Base-by-base conservation (phyloP, 768 basidiomycete genomes). In the Suillus weaverae region DNA sequence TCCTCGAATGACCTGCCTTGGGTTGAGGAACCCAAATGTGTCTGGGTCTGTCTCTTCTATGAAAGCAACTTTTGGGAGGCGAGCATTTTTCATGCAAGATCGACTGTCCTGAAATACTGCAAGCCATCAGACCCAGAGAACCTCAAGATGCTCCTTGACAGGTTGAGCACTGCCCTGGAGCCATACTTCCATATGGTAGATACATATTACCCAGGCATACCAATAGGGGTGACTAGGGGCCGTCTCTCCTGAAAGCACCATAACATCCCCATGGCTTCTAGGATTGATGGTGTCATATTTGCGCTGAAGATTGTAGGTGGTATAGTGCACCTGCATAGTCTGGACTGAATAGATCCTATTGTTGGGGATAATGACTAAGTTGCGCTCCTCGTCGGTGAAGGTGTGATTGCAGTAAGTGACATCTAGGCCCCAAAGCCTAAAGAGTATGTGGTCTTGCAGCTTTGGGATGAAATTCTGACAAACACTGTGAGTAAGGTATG, bases 21-120 rank as follows among this genome's bases (percentile, higher is more conserved):
- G 85, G 67, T 85, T 76, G 0, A 85, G 32, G 60, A 86, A 85
- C 0, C 83, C 79, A 62, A 84, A 85, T 5, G 78, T 73, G 7
- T 68, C 67, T 1, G 13, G 38, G 0, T 76, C 74, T 0, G 70
- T 54, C 8, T 66, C 55, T 2, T 72, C 62, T 1, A 84, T 64
- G 68, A 83, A 86, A 0, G 76, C 76, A 5, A 86, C 43, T 2
- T 72, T 69, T 5, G 76, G 81, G 0, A 84, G 70, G 0, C 72
- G 70, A 13, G 72, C 67, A 0, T 62, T 38, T 1, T 67, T 67
- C 65, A 76, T 76, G 1, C 82, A 78, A 18, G 66, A 70, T 1
- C n/a, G 33, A 54, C 63, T 2, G 38, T 14, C 63, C 0, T 62
- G 65, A 43, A 81, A 77, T 0, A 61, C 50, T 1, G 73, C 73